Conservation (phyloP, 2,329 filamentous ascomycete genomes). For the Paraphoma sp. region DNA sequence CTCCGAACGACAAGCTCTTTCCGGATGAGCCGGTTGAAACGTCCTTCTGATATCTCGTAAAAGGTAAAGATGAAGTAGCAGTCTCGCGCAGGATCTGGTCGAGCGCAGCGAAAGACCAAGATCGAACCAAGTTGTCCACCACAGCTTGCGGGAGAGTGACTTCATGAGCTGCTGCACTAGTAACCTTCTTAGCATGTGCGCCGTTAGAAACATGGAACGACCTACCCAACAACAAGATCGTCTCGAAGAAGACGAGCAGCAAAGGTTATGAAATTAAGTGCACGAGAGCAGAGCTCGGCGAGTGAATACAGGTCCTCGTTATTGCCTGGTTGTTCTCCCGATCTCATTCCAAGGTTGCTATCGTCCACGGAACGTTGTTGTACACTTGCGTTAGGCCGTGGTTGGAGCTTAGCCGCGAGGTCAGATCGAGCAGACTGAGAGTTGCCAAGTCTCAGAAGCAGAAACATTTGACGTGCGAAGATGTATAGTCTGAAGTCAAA, state of each 20-base stretch:
- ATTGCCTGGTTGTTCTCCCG: constrained; percentile 54
- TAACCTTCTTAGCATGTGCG: not conserved
- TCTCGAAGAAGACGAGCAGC: constrained; percentile 79
- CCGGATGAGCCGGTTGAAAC: constrained; percentile 36
- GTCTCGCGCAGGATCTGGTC: constrained; percentile 81
- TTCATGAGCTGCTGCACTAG: constrained; percentile 40
- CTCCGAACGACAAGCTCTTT: constrained; percentile 60
- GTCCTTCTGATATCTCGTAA: constrained; percentile 54
- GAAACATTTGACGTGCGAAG: constrained; percentile 83
- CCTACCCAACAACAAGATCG: constrained; percentile 73
- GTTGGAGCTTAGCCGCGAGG: constrained; percentile 46
- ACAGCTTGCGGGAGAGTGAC: constrained; percentile 55
- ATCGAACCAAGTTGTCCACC: constrained; percentile 76
- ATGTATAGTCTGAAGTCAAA: constrained; percentile 97
- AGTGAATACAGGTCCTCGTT: constrained; percentile 78
- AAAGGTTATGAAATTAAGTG: constrained; percentile 82
- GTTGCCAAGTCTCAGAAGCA: constrained; percentile 85
- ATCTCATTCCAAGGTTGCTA: constrained; percentile 35
- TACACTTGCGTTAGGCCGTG: constrained; percentile 28
- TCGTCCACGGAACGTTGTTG: constrained; percentile 42
- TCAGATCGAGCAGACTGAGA: constrained; percentile 51
- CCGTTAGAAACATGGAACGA: not conserved
- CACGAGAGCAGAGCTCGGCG: constrained; percentile 84
- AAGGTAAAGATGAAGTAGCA: constrained; percentile 70
- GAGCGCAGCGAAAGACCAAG: constrained; percentile 78